These are phyloP conservation scores for Trematosphaeria pertusa DNA, from an alignment of 2,329 filamentous ascomycete genomes.

Conservation along the genomic window DNA sequence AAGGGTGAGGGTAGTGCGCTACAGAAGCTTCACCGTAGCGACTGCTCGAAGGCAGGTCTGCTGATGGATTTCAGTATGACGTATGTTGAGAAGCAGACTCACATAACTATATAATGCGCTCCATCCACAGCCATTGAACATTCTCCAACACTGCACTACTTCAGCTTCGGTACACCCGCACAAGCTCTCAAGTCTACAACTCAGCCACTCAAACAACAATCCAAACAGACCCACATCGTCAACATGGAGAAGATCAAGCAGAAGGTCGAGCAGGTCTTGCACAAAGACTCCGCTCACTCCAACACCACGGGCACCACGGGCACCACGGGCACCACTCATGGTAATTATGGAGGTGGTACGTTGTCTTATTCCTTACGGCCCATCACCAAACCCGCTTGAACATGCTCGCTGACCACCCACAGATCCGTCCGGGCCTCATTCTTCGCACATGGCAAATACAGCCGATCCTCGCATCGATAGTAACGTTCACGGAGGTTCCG, in stretches of 20 bases:
- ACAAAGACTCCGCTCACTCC: constrained; percentile 34
- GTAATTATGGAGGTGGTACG: constrained; percentile 2
- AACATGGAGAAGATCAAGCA: constrained; percentile 48
- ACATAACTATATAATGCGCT: no score
- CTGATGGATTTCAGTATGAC: no score
- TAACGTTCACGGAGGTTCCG: constrained; percentile 3
- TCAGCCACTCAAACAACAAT: neutral
- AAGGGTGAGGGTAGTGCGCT: no score
- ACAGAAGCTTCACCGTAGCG: no score
- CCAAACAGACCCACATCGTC: no score
- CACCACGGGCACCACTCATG: constrained; percentile 5
- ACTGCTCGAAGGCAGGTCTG: no score
- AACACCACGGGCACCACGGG: constrained; percentile 14
- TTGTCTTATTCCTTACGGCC: neutral
- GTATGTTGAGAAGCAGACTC: no score
- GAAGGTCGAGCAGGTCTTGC: constrained; percentile 46
- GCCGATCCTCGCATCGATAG: constrained; percentile 15
- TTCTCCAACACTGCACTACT: constrained; percentile 17
- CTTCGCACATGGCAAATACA: constrained; percentile 15
- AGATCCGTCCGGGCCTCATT: constrained; percentile 4
- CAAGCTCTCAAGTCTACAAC: constrained; percentile 7
- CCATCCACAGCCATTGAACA: no score
- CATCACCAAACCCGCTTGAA: no score
- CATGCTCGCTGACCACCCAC: constrained; percentile 6
- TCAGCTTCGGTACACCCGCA: constrained; percentile 4